Percentiles rank a stretch among this genome's conserved stretches.
Conservation (phyloP, 257 asterid species). For the Knoxia roxburghii region DNA sequence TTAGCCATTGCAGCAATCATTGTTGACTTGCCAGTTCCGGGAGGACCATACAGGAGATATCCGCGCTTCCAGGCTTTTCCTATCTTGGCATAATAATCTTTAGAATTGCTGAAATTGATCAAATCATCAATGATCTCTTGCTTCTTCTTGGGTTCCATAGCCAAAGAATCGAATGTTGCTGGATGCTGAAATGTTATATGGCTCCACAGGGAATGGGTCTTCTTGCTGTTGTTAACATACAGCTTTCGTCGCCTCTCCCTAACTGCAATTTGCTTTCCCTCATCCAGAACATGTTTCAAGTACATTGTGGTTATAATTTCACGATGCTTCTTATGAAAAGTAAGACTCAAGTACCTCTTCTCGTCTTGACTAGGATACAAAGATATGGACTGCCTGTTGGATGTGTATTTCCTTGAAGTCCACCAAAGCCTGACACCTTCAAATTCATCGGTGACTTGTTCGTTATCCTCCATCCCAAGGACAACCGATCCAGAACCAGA, state of each 20-base stretch:
- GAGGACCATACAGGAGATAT: conserved; percentile 23
- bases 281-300: conserved; percentile 35
- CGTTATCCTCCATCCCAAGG: conserved; percentile 47
- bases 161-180: conserved; percentile 37
- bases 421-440: conserved; percentile 44
- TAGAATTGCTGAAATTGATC: conserved; percentile 26
- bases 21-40: conserved; percentile 21
- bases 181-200: conserved; percentile 52
- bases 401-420: conserved; percentile 26
- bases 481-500: conserved; percentile 39
- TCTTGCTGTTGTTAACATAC: conserved; percentile 34
- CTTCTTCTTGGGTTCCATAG: conserved; percentile 48
- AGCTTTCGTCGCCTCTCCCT: conserved; percentile 42
- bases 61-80: conserved; percentile 70
- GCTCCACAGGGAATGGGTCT: conserved; percentile 42
- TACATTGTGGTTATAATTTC: conserved; percentile 24
- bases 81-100: conserved; percentile 48
- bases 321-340: conserved; percentile 32
- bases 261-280: conserved; percentile 44
- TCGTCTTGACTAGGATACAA: conserved; percentile 35
- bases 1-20: conserved; percentile 20
- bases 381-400: conserved; percentile 29
- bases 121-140: conserved; percentile 43
- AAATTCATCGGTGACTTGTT: conserved; percentile 50
- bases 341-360: conserved; percentile 38